phyloP scores from a whole-genome alignment of 2,329 filamentous ascomycete species.

The Cephalotrichum gorgonifer region DNA sequence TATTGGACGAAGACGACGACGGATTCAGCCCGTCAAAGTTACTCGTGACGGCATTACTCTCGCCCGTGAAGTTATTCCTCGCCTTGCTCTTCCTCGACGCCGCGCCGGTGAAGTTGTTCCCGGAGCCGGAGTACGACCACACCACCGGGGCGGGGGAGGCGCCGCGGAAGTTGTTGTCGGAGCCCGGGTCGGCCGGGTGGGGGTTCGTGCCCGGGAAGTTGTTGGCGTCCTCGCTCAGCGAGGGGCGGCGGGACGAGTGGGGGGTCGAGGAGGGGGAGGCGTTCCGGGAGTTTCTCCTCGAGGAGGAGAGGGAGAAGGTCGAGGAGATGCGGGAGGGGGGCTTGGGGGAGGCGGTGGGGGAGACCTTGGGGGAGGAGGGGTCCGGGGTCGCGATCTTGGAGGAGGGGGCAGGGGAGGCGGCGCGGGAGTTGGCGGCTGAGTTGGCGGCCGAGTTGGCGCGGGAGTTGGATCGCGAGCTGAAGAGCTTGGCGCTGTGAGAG shows the following conservation, averaged over 20 bases:
- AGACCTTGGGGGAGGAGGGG: neutral
- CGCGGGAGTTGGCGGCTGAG: no score
- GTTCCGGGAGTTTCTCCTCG: neutral
- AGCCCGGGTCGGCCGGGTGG: neutral
- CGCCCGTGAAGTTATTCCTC: slow-evolving; percentile 4
- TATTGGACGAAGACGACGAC: neutral
- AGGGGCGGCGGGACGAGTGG: neutral
- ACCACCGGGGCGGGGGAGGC: neutral
- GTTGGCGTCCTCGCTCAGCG: slow-evolving; percentile 6
- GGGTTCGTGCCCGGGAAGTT: slow-evolving; percentile 10
- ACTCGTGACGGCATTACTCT: neutral
- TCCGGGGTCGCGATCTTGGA: neutral
- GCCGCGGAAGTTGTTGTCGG: slow-evolving; percentile 10
- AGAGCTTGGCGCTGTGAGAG: no score
- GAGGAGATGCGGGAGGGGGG: neutral
- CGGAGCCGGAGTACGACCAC: neutral
- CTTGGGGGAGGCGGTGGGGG: neutral
- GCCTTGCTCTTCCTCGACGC: neutral
- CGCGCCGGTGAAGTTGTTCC: slow-evolving; percentile 10
- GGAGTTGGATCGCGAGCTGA: no score
- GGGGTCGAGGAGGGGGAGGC: neutral
- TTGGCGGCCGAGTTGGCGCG: no score
- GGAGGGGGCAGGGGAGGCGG: no score
- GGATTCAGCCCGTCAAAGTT: slow-evolving; percentile 1
- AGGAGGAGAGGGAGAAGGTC: neutral